Base-by-base conservation (phyloP, 306 rosid genomes). In the Prunus padus region DNA sequence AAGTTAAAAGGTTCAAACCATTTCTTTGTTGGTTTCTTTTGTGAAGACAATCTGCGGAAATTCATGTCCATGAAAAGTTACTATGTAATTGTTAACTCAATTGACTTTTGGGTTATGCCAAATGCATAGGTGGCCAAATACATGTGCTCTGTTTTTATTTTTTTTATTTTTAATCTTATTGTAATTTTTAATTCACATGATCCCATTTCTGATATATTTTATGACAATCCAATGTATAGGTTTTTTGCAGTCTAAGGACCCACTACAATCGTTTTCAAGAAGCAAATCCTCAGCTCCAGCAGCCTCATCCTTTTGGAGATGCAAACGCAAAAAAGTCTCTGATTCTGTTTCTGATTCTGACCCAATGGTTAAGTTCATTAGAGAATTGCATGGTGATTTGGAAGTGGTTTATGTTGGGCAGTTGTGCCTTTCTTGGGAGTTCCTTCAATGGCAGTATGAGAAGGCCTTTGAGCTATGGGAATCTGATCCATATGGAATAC, bases 351-450 rank as follows among this genome's bases (percentile, higher is more conserved):
- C 71, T 2, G 87, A 86, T 54, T 20, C 82, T 11, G 93, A 90
- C 79, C 96, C 95, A 26, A 65, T 82, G 65, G 49, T 69, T 37
- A 88, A 87, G 69, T 69, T 88, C 74, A 84, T 85, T 20, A 81
- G 82, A 77, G 97, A 90, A 76, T 72, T 92, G 55, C 81, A 89
- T 22, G 79, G 86, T 76, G 97, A 96, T 63, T 78, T 96, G 76
- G 99, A 96, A 81, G 77, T 87, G 78, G 96, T 92, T 8, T 96
- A 96, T 79, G 97, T 96, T 14, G 99, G 98, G 2, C 99, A 96
- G 51, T 55, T 86, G 85, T 96, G 99, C 59, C 99, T 96, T 61
- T 92, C 99, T 3, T 96, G 99, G 99, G 99, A 96, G 61, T 85
- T 96, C 55, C 86, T 96, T 18, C 90, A 87, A 57, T 96, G 99